These are phyloP conservation scores for Capsicum baccatum DNA, from an alignment of 257 asterid genomes.

Conservation along the genomic window DNA sequence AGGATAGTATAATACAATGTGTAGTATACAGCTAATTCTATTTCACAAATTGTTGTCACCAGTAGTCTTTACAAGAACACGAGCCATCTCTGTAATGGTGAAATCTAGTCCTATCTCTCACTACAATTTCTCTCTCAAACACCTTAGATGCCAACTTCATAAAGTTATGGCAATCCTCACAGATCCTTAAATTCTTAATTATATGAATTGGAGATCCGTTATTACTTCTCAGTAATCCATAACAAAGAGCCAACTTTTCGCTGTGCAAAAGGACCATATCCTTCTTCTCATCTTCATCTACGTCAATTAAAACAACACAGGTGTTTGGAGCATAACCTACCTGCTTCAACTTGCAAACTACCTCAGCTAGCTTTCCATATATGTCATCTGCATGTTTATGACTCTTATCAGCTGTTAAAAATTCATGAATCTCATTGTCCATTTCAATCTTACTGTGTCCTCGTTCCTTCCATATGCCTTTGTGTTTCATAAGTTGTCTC, in stretches of 20 bases:
- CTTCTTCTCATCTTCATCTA: slow-evolving; percentile 61
- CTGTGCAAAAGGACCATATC: slow-evolving; percentile 69
- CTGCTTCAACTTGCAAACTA: slow-evolving; percentile 50
- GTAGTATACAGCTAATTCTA: neutral
- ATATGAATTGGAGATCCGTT: slow-evolving; percentile 51
- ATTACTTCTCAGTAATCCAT: slow-evolving; percentile 50
- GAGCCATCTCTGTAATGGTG: slow-evolving; percentile 65
- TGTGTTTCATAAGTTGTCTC: slow-evolving; percentile 53
- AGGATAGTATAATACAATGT: neutral
- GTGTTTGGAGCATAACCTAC: slow-evolving; percentile 63
- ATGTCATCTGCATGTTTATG: slow-evolving; percentile 57
- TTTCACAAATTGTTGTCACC: slow-evolving; percentile 43
- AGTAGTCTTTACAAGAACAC: slow-evolving; percentile 74
- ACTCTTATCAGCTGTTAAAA: slow-evolving; percentile 61
- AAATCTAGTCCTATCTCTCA: slow-evolving; percentile 77
- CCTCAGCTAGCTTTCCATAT: slow-evolving; percentile 57
- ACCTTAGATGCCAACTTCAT: slow-evolving; percentile 70
- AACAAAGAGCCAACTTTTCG: slow-evolving; percentile 65
- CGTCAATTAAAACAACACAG: slow-evolving; percentile 54
- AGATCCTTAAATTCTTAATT: slow-evolving; percentile 70
- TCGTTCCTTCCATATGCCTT: slow-evolving; percentile 59
- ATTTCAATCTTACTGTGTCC: slow-evolving; percentile 70
- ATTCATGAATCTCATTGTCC: slow-evolving; percentile 54
- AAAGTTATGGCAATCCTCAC: slow-evolving; percentile 74
- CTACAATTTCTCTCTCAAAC: slow-evolving; percentile 53